Base-by-base conservation (phyloP, 2,329 filamentous ascomycete genomes). In the Aspergillus cejpii region DNA sequence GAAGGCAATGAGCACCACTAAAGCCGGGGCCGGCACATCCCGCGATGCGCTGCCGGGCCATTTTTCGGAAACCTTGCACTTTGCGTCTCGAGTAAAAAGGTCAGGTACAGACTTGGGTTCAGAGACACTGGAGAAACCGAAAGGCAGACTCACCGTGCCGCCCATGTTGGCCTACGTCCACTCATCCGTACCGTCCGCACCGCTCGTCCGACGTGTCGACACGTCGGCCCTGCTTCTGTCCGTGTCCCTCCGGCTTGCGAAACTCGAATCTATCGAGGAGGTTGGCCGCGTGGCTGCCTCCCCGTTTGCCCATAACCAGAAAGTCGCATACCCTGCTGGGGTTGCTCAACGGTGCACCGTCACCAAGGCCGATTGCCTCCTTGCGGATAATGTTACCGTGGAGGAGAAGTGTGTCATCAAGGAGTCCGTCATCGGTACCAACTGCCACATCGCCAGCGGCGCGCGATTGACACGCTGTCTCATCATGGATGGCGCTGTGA, bases 361-460 rank as follows among this genome's bases (percentile, higher is more conserved):
- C 44, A 89, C 87, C 15, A 80, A 84, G 56, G 76, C 80, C 37
- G 91, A 96, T 70, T 87, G 81, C 53, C 75, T 97, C 2, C 79
- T 97, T 28, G 91, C 81, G 1, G 86, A 91, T 46, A 96, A 96
- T 59, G 88, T 94, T 31, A 88, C 83, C 1, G 82, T 97, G 0
- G 87, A 91, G 60, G 87, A 91, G 57, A 91, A 91, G 64, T 84
- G 81, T 19, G 85, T 89, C n/a, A 85, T 98, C 69, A 96, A 95
- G 66, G 88, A 95, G 66, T 85, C 77, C 28, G 87, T 96, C 23
- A 80, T 98, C 31, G 92, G 92, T 2, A 81, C 87, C 3, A 88
- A 87, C 56, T 94, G 88, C 64, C 84, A 86, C 57, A 91, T 98
- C 52, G 82, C 83, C 50, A 82, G 84, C 55, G 88, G 89, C n/a